These are phyloP conservation scores for Entomophthora muscae DNA, from an alignment of 371 early-diverging fungal species.

Conservation along the genomic window DNA sequence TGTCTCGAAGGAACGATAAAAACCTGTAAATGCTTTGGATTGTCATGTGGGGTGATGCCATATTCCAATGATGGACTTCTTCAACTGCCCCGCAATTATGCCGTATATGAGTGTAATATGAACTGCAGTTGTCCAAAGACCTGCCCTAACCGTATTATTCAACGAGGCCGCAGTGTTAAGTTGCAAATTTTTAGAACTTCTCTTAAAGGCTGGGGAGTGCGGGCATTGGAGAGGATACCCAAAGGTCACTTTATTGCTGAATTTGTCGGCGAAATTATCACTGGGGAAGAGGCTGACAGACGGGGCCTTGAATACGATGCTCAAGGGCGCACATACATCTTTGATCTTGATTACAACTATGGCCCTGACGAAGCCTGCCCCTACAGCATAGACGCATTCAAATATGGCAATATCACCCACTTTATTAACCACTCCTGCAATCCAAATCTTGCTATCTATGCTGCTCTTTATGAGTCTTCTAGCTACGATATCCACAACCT, in stretches of 20 bases:
- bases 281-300: constrained; percentile 22
- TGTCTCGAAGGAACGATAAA: constrained; percentile 10
- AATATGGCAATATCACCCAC: constrained; percentile 40
- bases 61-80: constrained; percentile 18
- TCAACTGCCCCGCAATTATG: constrained; percentile 12
- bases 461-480: constrained; percentile 24
- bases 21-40: constrained; percentile 9
- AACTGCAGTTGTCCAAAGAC: constrained; percentile 31
- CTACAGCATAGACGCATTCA: constrained; percentile 43
- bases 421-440: no score
- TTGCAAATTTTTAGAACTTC: constrained; percentile 30
- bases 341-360: constrained; percentile 33
- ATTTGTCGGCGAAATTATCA: constrained; percentile 47
- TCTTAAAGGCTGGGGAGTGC: constrained; percentile 45
- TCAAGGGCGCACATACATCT: constrained; percentile 28
- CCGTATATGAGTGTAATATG: constrained; percentile 46
- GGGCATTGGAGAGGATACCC: constrained; percentile 20
- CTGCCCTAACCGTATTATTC: constrained; percentile 51
- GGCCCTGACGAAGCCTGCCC: constrained; percentile 13
- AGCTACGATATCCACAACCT: constrained; percentile 26
- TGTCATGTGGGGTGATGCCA: constrained; percentile 13
- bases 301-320: constrained; percentile 27
- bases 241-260: constrained; percentile 35
- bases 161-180: constrained; percentile 27
- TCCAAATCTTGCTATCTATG: constrained; percentile 29